These are phyloP conservation scores for Coniosporium tulheliwenetii DNA, from an alignment of 2,329 filamentous ascomycete genomes.

Conservation along the genomic window DNA sequence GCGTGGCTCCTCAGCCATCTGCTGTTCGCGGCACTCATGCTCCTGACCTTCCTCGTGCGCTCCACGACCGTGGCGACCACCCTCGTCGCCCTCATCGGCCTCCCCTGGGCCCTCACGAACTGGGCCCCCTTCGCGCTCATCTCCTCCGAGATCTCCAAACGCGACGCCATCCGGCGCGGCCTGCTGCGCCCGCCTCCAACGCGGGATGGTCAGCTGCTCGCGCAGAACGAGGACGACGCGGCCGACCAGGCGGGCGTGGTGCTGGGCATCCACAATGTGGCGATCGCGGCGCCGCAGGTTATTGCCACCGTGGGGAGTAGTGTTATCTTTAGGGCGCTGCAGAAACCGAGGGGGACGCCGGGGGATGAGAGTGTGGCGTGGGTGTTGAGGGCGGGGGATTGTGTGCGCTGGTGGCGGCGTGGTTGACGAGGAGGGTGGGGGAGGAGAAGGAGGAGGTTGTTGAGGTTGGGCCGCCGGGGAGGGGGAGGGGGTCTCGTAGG, in stretches of 20 bases:
- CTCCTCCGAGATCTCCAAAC: slow-evolving; percentile 74
- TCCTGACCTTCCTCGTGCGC: slow-evolving; percentile 64
- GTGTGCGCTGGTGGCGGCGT: slow-evolving; percentile 63
- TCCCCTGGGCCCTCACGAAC: slow-evolving; percentile 83
- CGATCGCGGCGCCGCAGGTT: slow-evolving; percentile 81
- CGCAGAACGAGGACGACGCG: slow-evolving; percentile 34
- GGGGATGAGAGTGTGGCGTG: slow-evolving; percentile 80
- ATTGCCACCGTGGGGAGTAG: slow-evolving; percentile 75
- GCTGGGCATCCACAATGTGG: slow-evolving; percentile 89
- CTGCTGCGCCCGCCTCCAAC: slow-evolving; percentile 23
- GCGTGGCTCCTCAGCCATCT: slow-evolving; percentile 76
- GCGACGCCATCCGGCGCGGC: slow-evolving; percentile 50
- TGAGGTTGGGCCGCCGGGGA: not conserved
- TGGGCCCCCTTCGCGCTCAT: slow-evolving; percentile 97
- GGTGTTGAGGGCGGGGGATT: slow-evolving; percentile 74
- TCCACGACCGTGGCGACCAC: slow-evolving; percentile 57
- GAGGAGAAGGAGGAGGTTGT: slow-evolving; percentile 31
- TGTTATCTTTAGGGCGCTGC: slow-evolving; percentile 67
- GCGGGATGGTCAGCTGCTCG: slow-evolving; percentile 22
- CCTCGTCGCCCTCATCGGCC: slow-evolving; percentile 66
- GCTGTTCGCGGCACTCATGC: slow-evolving; percentile 71
- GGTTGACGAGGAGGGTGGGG: slow-evolving; percentile 50
- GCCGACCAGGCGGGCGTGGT: slow-evolving; percentile 77
- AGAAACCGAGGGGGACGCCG: slow-evolving; percentile 72
- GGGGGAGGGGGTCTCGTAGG: not conserved